Base-by-base conservation (phyloP, 345 rosid species). In the Citrus trifoliata region DNA sequence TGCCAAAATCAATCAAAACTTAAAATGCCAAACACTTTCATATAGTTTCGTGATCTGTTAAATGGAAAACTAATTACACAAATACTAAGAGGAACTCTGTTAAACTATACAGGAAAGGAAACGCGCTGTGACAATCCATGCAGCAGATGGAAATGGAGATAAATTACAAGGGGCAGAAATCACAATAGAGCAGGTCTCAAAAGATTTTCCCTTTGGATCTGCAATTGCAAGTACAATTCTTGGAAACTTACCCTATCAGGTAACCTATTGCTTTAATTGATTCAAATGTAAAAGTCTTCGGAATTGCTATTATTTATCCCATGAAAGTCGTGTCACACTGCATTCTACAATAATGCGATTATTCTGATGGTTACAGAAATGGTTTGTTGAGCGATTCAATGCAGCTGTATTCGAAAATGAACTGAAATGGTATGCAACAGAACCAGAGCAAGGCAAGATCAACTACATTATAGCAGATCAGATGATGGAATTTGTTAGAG, bases 371-470 rank as follows among this genome's bases (percentile, higher is more conserved):
- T 60, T 56, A 2, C 84, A 93, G 99, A 82, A 88, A 10, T 92
- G 99, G 98, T 93, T 93, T 63, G 85, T 83, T 25, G 85, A 92
- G 85, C 76, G 99, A 85, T 93, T 95, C 81, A 92, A 92, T 75
- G 92, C 94, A 9, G 93, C 95, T 9, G 98, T 95, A 13, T 93
- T 92, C 10, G 97, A 95, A 81, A 92, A 93, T 73, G 98, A 95
- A 76, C 92, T 93, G 5, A 93, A 95, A 75, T 95, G 98, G 98
- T 90, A 91, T 55, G 94, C 94, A 4, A 93, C 95, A n/a, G 98
- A 95, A 78, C 89, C 93, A 0, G 74, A 83, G 30, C 90, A 87
- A 76, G 99, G 98, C 64, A 82, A 82, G 70, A 35, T 85, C 10
- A 91, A 93, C 67, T 95, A 95, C 87, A 88, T 90, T 25, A 38